These are phyloP conservation scores for Kluyveromyces aestuarii DNA, from an alignment of 805 yeast genomes.

Conservation along the genomic window DNA sequence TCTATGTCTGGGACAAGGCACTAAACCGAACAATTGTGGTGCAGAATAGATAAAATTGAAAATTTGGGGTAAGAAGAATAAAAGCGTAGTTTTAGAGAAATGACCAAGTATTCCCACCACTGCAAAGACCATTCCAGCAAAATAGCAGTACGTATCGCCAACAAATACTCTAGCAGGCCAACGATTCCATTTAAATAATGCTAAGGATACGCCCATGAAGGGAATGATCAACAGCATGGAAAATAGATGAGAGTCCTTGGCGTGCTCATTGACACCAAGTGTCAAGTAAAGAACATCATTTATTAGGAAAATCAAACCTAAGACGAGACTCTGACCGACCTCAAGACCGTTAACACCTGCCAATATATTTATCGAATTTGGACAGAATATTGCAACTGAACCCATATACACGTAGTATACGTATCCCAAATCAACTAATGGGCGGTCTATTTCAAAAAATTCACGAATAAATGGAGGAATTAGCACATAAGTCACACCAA, in stretches of 20 bases:
- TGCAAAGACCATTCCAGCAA: conserved; percentile 98
- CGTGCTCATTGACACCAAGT: conserved; percentile 38
- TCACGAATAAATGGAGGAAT: conserved; percentile 61
- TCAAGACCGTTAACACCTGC: conserved; percentile 97
- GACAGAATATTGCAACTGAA: conserved; percentile 84
- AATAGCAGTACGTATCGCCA: conserved; percentile 96
- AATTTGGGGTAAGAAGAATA: conserved; percentile 86
- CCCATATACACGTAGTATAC: conserved; percentile 87
- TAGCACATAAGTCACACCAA: conserved; percentile 80
- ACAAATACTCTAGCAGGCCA: conserved; percentile 91
- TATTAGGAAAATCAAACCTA: conserved; percentile 58
- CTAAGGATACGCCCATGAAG: conserved; percentile 74
- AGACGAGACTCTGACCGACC: conserved; percentile 85
- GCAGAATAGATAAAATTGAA: conserved; percentile 80
- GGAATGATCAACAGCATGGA: conserved; percentile 77
- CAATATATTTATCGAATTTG: conserved; percentile 88
- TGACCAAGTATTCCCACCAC: conserved; percentile 95
- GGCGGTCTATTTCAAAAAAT: conserved; percentile 26
- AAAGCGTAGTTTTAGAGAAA: conserved; percentile 82
- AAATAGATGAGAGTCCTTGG: conserved; percentile 74
- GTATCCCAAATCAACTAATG: conserved; percentile 60
- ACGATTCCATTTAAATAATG: conserved; percentile 71
- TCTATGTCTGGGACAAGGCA: conserved; percentile 95
- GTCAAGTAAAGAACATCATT: conserved; percentile 71
- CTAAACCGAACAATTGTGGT: conserved; percentile 82